Conservation (phyloP, 2,329 filamentous ascomycete genomes). For the Xylariaceae sp. region DNA sequence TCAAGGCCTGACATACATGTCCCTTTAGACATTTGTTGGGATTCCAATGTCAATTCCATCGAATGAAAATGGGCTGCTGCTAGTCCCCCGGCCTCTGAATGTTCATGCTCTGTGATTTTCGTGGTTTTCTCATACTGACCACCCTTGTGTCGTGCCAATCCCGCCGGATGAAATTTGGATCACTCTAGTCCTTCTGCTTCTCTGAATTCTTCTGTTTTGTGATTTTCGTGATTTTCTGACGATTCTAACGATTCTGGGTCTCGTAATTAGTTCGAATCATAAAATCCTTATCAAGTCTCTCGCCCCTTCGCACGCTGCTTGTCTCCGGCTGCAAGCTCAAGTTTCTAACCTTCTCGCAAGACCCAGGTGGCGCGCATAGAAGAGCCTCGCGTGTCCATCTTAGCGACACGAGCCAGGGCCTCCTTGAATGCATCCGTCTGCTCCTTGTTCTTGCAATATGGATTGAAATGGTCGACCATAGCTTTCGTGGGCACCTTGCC, state of each 20-base stretch:
- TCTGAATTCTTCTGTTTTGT: background rate
- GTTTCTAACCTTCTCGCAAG: conserved; percentile 38
- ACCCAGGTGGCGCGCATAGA: conserved; percentile 62
- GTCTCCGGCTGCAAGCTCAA: background rate
- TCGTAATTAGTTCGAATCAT: background rate
- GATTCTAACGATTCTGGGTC: no score
- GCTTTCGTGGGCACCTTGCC: conserved; percentile 83
- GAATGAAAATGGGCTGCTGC: no score
- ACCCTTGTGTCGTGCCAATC: no score
- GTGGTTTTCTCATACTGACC: no score
- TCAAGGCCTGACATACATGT: background rate
- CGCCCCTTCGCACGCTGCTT: background rate
- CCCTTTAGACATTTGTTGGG: no score
- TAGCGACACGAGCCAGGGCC: conserved; percentile 79
- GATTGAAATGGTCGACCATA: conserved; percentile 89
- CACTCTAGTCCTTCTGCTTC: background rate
- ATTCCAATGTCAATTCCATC: no score
- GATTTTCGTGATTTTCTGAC: no score
- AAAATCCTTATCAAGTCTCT: background rate
- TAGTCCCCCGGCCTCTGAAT: no score
- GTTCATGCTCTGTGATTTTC: no score
- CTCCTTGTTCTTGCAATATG: conserved; percentile 72
- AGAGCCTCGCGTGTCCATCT: conserved; percentile 65
- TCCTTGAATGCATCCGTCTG: conserved; percentile 82
- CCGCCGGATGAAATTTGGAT: no score